phyloP scores from a whole-genome alignment of 106 monocot genomes.

The Apostasia shenzhenica region DNA sequence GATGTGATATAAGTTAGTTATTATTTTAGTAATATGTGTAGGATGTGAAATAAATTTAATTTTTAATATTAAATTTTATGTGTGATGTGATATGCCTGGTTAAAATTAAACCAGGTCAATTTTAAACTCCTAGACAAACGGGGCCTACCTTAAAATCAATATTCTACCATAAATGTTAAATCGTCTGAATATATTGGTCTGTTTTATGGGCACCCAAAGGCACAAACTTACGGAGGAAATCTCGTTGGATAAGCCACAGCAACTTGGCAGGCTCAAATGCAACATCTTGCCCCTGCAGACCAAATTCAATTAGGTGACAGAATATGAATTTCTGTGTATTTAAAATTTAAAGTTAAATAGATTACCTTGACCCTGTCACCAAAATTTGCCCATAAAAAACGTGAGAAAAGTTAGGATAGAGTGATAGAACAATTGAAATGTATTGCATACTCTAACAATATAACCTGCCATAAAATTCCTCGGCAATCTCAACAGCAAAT shows the following conservation, averaged over 20 bases:
- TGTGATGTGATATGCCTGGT: too few relatives aligned
- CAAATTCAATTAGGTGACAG: background rate
- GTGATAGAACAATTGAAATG: conserved; percentile 5
- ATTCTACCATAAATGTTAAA: too few relatives aligned
- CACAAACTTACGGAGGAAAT: conserved; percentile 89
- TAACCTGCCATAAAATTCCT: conserved; percentile 99
- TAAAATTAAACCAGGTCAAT: too few relatives aligned
- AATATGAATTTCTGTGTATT: background rate
- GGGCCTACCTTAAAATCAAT: too few relatives aligned
- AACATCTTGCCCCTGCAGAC: conserved; percentile 87
- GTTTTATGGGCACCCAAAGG: background rate
- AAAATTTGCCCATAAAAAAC: conserved; percentile 9
- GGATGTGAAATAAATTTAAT: too few relatives aligned
- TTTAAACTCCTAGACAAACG: too few relatives aligned
- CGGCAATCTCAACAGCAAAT: conserved; percentile 99
- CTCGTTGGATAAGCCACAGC: conserved; percentile 98
- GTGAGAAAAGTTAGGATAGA: conserved; percentile 22
- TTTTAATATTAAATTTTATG: too few relatives aligned
- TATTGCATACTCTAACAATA: conserved; percentile 4
- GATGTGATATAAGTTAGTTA: too few relatives aligned
- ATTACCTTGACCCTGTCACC: conserved; percentile 81
- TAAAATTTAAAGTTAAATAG: background rate
- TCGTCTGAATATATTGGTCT: too few relatives aligned
- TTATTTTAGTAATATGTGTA: too few relatives aligned
- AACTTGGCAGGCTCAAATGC: conserved; percentile 98